Percentiles rank a stretch among this genome's conserved stretches.
Conservation (phyloP, 495 filamentous ascomycete genomes). For the Hypoxylon cercidicola region DNA sequence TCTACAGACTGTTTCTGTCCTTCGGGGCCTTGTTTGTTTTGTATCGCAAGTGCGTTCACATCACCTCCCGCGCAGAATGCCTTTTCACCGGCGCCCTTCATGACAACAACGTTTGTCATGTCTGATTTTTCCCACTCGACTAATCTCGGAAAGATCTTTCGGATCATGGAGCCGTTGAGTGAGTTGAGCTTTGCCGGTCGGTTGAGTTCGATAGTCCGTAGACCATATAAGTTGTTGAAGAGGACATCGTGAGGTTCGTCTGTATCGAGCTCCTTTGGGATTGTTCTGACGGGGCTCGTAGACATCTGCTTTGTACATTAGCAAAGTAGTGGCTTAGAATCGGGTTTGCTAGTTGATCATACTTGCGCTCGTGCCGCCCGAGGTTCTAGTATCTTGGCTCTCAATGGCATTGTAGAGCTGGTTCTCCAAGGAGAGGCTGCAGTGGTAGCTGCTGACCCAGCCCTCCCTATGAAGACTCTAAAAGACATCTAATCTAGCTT, state of each 20-base stretch:
- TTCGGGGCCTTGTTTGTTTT: constrained; percentile 72
- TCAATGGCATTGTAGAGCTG: constrained; percentile 78
- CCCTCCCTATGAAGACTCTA: constrained; percentile 51
- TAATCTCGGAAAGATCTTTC: constrained; percentile 88
- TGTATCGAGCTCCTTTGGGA: constrained; percentile 63
- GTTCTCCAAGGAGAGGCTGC: constrained; percentile 50
- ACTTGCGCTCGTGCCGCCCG: constrained; percentile 65
- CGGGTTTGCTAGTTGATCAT: constrained; percentile 19
- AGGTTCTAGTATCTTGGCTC: constrained; percentile 80
- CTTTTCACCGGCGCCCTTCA: constrained; percentile 84
- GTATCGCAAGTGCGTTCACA: constrained; percentile 76
- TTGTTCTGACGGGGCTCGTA: constrained; percentile 44
- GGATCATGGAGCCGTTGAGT: constrained; percentile 90
- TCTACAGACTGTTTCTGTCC: constrained; percentile 76
- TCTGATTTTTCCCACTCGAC: constrained; percentile 94
- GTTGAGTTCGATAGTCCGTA: constrained; percentile 94
- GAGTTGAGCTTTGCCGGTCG: constrained; percentile 90
- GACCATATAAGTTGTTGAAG: constrained; percentile 85
- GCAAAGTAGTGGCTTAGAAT: constrained; percentile 1
- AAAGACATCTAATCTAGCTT: constrained; percentile 53
- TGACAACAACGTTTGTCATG: constrained; percentile 89
- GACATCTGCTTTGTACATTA: constrained; percentile 64
- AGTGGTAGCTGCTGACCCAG: constrained; percentile 49
- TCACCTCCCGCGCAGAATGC: constrained; percentile 96
- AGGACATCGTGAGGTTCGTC: constrained; percentile 92